These are phyloP conservation scores for Melaleuca quinquenervia DNA, from an alignment of 345 rosid species.

Conservation along the genomic window DNA sequence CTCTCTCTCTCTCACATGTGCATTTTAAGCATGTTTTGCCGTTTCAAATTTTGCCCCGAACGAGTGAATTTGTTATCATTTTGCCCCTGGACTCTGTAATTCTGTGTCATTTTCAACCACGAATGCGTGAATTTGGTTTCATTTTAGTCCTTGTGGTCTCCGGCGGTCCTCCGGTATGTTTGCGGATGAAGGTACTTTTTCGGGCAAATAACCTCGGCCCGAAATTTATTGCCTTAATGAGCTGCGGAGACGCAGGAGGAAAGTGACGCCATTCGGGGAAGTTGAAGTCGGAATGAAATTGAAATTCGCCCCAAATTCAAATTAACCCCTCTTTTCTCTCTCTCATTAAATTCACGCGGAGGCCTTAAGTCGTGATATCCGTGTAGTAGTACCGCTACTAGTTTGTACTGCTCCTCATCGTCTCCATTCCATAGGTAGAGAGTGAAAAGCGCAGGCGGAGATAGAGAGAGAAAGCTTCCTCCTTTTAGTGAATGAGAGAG, in stretches of 20 bases:
- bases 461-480: conserved; percentile 11
- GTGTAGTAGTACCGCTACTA: conserved; percentile 18
- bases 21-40: not conserved
- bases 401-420: not conserved
- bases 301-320: conserved; percentile 40
- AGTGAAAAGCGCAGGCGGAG: not conserved
- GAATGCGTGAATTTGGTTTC: not conserved
- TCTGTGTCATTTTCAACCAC: not conserved
- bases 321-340: not conserved
- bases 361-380: conserved; percentile 30
- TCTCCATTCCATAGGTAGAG: conserved; percentile 4
- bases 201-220: not conserved
- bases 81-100: not conserved
- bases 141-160: not conserved
- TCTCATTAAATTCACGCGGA: conserved; percentile 31
- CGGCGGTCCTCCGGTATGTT: not conserved
- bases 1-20: not conserved
- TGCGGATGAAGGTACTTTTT: too few species aligned
- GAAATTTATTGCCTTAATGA: conserved; percentile 14
- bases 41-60: not conserved
- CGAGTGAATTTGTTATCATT: not conserved
- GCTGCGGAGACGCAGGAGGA: conserved; percentile 25
- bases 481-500: too few species aligned
- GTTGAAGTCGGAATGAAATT: conserved; percentile 85
- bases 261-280: not conserved